A percentile compares a stretch with the other conserved stretches of the same genome.
phyloP scores from a whole-genome alignment of 176 grass and related monocot species.

The Otatea glauca region DNA sequence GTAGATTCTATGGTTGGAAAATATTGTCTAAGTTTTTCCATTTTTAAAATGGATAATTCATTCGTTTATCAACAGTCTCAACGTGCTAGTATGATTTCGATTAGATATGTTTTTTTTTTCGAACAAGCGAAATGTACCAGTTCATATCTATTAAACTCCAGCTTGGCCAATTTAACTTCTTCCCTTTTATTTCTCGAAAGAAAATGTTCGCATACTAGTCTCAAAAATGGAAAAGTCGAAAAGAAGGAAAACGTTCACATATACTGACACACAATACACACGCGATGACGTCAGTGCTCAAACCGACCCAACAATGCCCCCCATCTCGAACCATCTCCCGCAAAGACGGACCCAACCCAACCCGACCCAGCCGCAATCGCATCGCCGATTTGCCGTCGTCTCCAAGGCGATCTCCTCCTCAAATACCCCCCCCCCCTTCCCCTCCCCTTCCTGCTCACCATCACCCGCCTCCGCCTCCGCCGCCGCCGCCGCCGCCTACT shows the following conservation, averaged over 20 bases:
- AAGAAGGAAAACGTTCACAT: no score
- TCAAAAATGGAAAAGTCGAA: no score
- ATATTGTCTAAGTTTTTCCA: no score
- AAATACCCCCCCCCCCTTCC: constrained; percentile 37
- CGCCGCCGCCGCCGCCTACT: neutral
- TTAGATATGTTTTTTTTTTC: neutral
- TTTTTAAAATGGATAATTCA: neutral
- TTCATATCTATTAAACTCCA: neutral
- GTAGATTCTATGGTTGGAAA: neutral
- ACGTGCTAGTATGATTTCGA: neutral
- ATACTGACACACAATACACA: neutral
- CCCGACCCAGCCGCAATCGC: constrained; percentile 11
- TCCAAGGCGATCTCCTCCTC: constrained; percentile 58
- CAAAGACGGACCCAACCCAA: neutral
- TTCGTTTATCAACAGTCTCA: neutral
- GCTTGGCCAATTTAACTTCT: neutral
- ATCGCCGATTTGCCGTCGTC: constrained; percentile 50
- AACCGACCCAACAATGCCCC: neutral
- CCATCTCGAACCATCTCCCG: constrained; percentile 7
- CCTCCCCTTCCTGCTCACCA: constrained; percentile 3
- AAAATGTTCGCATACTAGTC: neutral
- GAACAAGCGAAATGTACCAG: neutral
- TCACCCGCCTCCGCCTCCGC: neutral
- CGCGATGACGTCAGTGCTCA: constrained; percentile 14
- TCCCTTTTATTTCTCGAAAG: neutral